Base-by-base conservation (phyloP, 2,329 filamentous ascomycete species). In the Colletotrichum spaethianum region DNA sequence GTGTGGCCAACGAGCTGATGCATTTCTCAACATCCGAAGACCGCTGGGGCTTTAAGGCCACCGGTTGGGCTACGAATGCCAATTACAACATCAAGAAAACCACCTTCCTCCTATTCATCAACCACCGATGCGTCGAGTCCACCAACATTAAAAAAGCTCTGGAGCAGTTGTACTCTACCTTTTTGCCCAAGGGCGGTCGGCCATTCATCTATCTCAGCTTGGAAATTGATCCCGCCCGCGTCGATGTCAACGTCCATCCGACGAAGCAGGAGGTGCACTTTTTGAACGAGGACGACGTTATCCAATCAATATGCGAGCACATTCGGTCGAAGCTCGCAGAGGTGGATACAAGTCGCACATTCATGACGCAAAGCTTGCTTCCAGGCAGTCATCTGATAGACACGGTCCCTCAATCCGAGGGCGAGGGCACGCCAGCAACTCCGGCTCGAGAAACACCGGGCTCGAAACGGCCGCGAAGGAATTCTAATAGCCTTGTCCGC, bases 261-360 rank as follows among this genome's bases (percentile, higher is more conserved):
- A 99, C 96, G 0, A 99, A 99, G 81, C 89, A 94, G 62, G 96
- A 99, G 79, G 96, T 99, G 26, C 96, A 98, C 78, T 98, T 99
- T 77, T 87, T 99, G 28, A 98, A 98, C 73, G 96, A 99, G 80
- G 96, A 99, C 74, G 96, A 99, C 76, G 97, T 99, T 56, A 93
- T 96, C 57, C 93, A 96, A 74, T 89, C 90, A 18, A 91, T 99
- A 5, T 98, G 95, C 83, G 90, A 92, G 73, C 90, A 93, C 64
- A 93, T 99, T 28, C 90, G 93, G 63, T 87, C 90, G 11, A 93
- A 93, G 75, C 88, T 99, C 4, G 93, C 94, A 14, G 92, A 93
- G 61, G 95, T 98, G 8, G 96, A 99, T 80, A 95, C 93, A 28
- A 98, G 96, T 78, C 92, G 96, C 57, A 97, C 94, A 0, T 99